Evolutionary conservation across 805 yeast species (phyloP), one percentile per base, ranked within the genome.

Genomic region (Myxozyma nipponensis): DNA sequence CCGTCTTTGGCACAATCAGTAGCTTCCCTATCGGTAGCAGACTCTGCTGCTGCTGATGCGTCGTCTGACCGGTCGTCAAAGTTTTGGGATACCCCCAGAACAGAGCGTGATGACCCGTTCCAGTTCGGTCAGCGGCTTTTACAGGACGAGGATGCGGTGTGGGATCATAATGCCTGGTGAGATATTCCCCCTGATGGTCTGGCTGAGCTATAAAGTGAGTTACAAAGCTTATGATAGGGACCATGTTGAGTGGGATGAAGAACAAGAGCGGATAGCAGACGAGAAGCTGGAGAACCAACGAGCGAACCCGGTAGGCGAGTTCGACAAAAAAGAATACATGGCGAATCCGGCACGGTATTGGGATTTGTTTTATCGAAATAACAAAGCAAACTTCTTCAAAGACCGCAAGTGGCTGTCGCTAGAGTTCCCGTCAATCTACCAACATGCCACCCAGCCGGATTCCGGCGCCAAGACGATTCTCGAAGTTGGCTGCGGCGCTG

Each of bases 401-500:
- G 96, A 93, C 68, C 76, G 98, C 60, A 90, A 87, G 64, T 93
- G 98, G 98, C 74, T 93, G 52, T 88, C 86, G 65, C 84, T 91
- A 42, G 98, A 93, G 70, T 93, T 93, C 57, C 98, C 98, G 1
- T 71, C 79, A 13, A 69, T 93, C 32, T 91, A 84, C 63, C 83
- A 82, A 54, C 9, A 42, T 6, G 84, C 87, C 4, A 87, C 95
- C 2, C 79, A 80, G 55, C 76, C 78, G 22, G 84, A 82, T 58
- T 75, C 83, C 4, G 84, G 88, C n/a, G 78, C 83, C 3, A 75
- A 76, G 21, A 80, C 83, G 2, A 83, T 93, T 30, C 75, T 93
- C 48, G 98, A 93, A 68, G 84, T 93, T 42, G 98, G 98, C 2
- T 93, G 98, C 70, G 98, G 98, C 49, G 98, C 96, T 3, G 98